A percentile compares a stretch with the other conserved stretches of the same genome.
These are phyloP conservation scores for Cadophora sp. DNA, from an alignment of 2,329 filamentous ascomycete species.

Conservation along the genomic window DNA sequence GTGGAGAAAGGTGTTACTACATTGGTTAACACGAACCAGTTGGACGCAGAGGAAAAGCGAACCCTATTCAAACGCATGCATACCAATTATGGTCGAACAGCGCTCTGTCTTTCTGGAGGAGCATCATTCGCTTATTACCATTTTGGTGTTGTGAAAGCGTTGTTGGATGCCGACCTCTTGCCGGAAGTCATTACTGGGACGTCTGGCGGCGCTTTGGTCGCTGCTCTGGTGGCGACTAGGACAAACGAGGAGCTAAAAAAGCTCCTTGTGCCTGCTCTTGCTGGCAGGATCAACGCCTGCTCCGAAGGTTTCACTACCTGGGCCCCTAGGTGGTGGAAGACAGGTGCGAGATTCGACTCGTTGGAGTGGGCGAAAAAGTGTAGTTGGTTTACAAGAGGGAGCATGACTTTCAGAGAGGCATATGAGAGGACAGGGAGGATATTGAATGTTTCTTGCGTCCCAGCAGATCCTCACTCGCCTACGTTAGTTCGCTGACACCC, in stretches of 20 bases:
- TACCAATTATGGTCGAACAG: constrained; percentile 91
- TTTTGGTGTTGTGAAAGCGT: constrained; percentile 87
- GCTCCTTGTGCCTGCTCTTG: constrained; percentile 86
- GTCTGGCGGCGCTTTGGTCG: constrained; percentile 90
- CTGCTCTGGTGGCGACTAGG: constrained; percentile 83
- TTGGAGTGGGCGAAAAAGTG: constrained; percentile 87
- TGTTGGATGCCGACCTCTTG: constrained; percentile 83
- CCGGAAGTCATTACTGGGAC: constrained; percentile 97
- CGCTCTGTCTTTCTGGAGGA: constrained; percentile 90
- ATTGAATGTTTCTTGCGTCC: constrained; percentile 94
- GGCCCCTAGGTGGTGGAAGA: constrained; percentile 86
- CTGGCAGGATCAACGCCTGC: constrained; percentile 83
- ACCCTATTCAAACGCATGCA: constrained; percentile 85
- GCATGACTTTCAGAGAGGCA: constrained; percentile 92
- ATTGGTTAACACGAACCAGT: constrained; percentile 69
- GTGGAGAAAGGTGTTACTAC: constrained; percentile 72
- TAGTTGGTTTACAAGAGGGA: constrained; percentile 90
- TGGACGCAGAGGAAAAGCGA: constrained; percentile 77
- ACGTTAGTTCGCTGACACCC: constrained; percentile 43
- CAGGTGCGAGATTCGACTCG: constrained; percentile 92
- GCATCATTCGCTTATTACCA: constrained; percentile 97
- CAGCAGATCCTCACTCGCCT: constrained; percentile 91
- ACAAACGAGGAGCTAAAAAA: constrained; percentile 90
- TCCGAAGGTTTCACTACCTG: constrained; percentile 78
- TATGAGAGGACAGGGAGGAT: constrained; percentile 94